Evolutionary conservation across 805 yeast species (phyloP).

Genomic region (Spathaspora sp.): DNA sequence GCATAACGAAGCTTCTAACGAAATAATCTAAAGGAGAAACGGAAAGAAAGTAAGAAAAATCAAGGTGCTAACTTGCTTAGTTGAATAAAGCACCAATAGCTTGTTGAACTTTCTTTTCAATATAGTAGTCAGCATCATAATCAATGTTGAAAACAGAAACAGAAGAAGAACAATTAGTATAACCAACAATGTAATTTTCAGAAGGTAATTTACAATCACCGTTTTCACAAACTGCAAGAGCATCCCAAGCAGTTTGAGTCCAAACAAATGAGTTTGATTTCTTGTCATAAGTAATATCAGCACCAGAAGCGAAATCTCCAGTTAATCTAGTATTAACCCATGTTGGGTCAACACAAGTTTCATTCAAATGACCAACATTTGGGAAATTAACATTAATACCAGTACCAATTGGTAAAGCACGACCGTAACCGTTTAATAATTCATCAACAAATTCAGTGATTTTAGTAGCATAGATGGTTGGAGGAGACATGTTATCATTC

Average conservation of each 20-base stretch:
- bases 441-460: slow-evolving; percentile 37
- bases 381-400: slow-evolving; percentile 52
- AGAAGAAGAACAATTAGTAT: slow-evolving; percentile 38
- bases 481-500: slow-evolving; percentile 35
- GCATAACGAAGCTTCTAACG: too few species aligned
- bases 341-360: slow-evolving; percentile 41
- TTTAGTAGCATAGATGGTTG: slow-evolving; percentile 43
- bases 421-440: slow-evolving; percentile 35
- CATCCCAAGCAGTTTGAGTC: slow-evolving; percentile 11
- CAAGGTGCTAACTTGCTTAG: background rate
- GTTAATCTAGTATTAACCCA: slow-evolving; percentile 45
- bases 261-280: slow-evolving; percentile 27
- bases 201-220: slow-evolving; percentile 46
- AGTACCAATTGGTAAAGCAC: slow-evolving; percentile 39
- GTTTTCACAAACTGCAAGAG: slow-evolving; percentile 25
- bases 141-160: slow-evolving; percentile 36
- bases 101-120: background rate
- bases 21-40: background rate
- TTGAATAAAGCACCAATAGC: background rate
- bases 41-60: background rate
- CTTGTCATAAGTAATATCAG: slow-evolving; percentile 35
- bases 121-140: slow-evolving; percentile 1
- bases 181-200: slow-evolving; percentile 29
- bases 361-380: slow-evolving; percentile 35
- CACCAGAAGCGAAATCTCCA: slow-evolving; percentile 33